phyloP scores from a whole-genome alignment of 2,329 filamentous ascomycete genomes.

The Aspergillus pseudoglaucus region DNA sequence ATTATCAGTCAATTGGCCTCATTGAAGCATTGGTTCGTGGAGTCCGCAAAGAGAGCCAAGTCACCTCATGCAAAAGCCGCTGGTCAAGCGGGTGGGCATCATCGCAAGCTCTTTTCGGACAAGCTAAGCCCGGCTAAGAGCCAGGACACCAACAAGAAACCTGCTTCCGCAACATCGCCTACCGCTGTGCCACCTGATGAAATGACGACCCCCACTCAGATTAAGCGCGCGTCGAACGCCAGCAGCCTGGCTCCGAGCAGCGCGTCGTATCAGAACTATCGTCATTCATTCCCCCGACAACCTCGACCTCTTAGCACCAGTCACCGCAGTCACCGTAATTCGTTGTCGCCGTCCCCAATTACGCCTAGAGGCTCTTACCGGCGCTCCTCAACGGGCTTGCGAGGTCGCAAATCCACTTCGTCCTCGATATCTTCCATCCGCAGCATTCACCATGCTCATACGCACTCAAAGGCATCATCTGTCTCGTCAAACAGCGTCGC shows the following conservation, averaged over 20 bases:
- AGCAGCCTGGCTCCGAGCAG: conserved; percentile 39
- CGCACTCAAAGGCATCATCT: conserved; percentile 89
- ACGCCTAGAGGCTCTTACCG: conserved; percentile 84
- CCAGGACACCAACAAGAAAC: conserved; percentile 27
- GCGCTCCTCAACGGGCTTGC: conserved; percentile 72
- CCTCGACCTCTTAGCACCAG: conserved; percentile 30
- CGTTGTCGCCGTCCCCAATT: conserved; percentile 75
- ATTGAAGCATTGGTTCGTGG: conserved; percentile 67
- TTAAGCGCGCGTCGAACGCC: conserved; percentile 35
- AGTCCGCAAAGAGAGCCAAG: conserved; percentile 57
- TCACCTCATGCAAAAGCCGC: conserved; percentile 43
- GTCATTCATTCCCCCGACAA: conserved; percentile 36
- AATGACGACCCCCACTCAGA: conserved; percentile 30
- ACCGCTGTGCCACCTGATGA: conserved; percentile 16
- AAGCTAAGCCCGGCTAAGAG: conserved; percentile 34
- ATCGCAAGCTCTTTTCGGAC: conserved; percentile 34
- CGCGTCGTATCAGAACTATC: conserved; percentile 36
- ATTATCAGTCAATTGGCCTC: conserved; percentile 61
- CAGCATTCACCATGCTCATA: conserved; percentile 81
- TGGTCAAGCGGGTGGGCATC: conserved; percentile 20
- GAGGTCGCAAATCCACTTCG: conserved; percentile 90
- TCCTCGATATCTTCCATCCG: conserved; percentile 91
- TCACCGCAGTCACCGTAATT: conserved; percentile 53
- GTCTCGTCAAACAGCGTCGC: conserved; percentile 76
- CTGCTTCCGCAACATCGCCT: conserved; percentile 16